These are phyloP conservation scores for Ogataea minuta DNA, from an alignment of 805 yeast species.

Conservation along the genomic window DNA sequence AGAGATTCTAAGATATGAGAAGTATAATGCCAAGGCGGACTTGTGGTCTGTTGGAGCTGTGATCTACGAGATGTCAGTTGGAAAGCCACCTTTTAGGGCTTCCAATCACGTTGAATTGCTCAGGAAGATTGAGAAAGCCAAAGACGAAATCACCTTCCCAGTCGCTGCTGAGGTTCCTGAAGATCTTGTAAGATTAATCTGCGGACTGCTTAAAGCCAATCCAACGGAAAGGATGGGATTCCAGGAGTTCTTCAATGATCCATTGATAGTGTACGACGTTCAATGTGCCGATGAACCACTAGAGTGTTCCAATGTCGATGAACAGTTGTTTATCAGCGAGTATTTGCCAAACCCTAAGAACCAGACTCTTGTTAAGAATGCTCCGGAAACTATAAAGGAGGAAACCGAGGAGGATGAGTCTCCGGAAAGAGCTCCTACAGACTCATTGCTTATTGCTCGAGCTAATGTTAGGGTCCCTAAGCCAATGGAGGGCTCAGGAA, in stretches of 20 bases:
- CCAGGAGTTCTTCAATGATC: conserved; percentile 79
- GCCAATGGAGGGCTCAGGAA: conserved; percentile 24
- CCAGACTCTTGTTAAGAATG: conserved; percentile 6
- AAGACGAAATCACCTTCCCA: conserved; percentile 79
- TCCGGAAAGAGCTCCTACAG: conserved; percentile 13
- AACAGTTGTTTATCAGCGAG: conserved; percentile 81
- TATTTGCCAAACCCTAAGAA: conserved; percentile 40
- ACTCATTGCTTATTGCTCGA: conserved; percentile 20
- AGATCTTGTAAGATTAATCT: conserved; percentile 66
- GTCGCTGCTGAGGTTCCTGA: conserved; percentile 59
- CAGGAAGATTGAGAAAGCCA: conserved; percentile 78
- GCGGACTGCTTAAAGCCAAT: conserved; percentile 73
- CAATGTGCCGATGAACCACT: conserved; percentile 54
- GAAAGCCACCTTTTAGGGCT: conserved; percentile 96
- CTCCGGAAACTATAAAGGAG: conserved; percentile 18
- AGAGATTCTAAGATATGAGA: conserved; percentile 89
- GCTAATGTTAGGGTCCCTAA: conserved; percentile 16
- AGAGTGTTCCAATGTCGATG: conserved; percentile 67
- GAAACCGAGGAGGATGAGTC: conserved; percentile 16
- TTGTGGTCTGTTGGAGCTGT: conserved; percentile 99
- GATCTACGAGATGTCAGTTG: conserved; percentile 90
- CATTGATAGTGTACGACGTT: conserved; percentile 57
- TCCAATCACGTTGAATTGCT: conserved; percentile 87
- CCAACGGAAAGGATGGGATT: conserved; percentile 89
- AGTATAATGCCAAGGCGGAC: conserved; percentile 96